phyloP scores from a whole-genome alignment of 2,329 filamentous ascomycete genomes.

The Atkinsonella texensis region DNA sequence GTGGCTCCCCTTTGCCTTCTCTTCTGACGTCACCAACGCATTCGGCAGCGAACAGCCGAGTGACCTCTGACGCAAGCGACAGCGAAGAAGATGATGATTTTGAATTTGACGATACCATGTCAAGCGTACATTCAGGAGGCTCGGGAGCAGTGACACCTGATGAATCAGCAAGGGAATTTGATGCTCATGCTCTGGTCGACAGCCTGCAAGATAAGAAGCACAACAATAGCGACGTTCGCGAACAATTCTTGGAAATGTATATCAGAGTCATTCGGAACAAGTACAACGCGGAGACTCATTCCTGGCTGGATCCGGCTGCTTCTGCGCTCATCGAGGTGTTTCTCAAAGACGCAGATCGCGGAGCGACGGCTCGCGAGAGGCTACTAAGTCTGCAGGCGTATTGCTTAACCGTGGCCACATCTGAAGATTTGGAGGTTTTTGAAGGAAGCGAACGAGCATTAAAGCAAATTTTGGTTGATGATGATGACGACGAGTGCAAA shows the following conservation, averaged over 20 bases:
- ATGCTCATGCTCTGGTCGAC: conserved; percentile 49
- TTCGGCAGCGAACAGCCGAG: conserved; percentile 49
- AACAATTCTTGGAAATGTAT: conserved; percentile 28
- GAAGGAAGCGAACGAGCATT: conserved; percentile 18
- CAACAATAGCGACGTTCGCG: conserved; percentile 59
- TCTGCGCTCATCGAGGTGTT: conserved; percentile 50
- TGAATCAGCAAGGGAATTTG: conserved; percentile 54
- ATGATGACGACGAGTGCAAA: conserved; percentile 51
- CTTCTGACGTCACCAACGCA: conserved; percentile 43
- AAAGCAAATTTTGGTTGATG: conserved; percentile 27
- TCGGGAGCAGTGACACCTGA: conserved; percentile 44
- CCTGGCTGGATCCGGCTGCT: conserved; percentile 44
- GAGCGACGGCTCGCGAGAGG: conserved; percentile 56
- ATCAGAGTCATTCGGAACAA: conserved; percentile 41
- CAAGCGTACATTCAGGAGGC: conserved; percentile 28
- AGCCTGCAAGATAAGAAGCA: conserved; percentile 66
- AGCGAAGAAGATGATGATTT: conserved; percentile 33
- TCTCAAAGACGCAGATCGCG: conserved; percentile 56
- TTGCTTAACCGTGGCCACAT: conserved; percentile 52
- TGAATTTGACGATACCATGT: conserved; percentile 31
- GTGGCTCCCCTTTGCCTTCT: conserved; percentile 46
- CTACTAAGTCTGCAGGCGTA: conserved; percentile 61
- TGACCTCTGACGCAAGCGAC: conserved; percentile 48
- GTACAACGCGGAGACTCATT: conserved; percentile 21
- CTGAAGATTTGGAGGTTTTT: conserved; percentile 42